These are phyloP conservation scores for Epichloe scottii DNA, from an alignment of 2,329 filamentous ascomycete species.

Conservation along the genomic window DNA sequence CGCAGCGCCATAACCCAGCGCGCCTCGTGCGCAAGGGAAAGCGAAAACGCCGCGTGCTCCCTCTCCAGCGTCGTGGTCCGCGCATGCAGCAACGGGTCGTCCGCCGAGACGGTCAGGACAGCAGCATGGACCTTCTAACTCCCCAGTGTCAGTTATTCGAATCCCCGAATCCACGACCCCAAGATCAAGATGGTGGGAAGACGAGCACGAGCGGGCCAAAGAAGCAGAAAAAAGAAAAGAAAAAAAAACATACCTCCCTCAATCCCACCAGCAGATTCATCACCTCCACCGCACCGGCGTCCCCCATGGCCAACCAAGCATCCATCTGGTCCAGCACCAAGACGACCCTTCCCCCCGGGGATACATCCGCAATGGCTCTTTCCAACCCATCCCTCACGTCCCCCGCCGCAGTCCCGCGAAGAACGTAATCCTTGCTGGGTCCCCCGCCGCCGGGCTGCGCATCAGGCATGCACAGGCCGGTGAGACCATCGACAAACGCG, in stretches of 20 bases:
- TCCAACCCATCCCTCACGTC: slow-evolving; percentile 28
- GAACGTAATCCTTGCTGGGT: slow-evolving; percentile 8
- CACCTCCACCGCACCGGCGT: slow-evolving; percentile 32
- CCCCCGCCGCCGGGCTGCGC: slow-evolving; percentile 4
- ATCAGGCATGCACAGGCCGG: slow-evolving; percentile 36
- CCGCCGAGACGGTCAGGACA: slow-evolving; percentile 58
- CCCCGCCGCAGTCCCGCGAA: slow-evolving; percentile 20
- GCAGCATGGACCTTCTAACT: slow-evolving; percentile 49
- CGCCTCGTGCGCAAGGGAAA: slow-evolving; percentile 64
- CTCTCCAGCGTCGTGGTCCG: slow-evolving; percentile 54
- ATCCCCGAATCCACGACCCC: too few species aligned
- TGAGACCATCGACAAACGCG: slow-evolving; percentile 64
- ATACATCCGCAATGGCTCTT: slow-evolving; percentile 24
- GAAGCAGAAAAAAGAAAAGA: not conserved
- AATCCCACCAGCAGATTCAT: slow-evolving; percentile 44
- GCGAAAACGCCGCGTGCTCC: slow-evolving; percentile 57
- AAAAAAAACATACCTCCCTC: slow-evolving; percentile 44
- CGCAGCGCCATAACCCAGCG: slow-evolving; percentile 59
- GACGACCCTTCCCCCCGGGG: slow-evolving; percentile 26
- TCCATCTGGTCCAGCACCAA: slow-evolving; percentile 56
- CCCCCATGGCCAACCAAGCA: slow-evolving; percentile 46
- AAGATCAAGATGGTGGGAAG: too few species aligned
- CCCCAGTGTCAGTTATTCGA: too few species aligned
- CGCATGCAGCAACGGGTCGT: slow-evolving; percentile 53
- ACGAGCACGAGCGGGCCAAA: not conserved